These are phyloP conservation scores for Boletus subparvulus DNA, from an alignment of 768 basidiomycete species.

Conservation along the genomic window DNA sequence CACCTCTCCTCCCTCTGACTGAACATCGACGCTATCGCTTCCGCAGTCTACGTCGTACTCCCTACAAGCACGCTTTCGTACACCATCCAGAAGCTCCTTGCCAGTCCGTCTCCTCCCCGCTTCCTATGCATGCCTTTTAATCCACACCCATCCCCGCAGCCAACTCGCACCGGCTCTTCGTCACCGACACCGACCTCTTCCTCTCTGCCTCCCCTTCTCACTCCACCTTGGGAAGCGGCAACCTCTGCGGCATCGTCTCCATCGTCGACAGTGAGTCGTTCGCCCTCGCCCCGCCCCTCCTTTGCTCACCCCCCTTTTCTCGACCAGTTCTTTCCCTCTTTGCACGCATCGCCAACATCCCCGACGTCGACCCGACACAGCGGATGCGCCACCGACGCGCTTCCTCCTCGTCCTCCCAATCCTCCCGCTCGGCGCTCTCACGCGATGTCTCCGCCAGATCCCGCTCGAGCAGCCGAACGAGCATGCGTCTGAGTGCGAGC, in stretches of 20 bases:
- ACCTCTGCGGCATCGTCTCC: slow-evolving; percentile 74
- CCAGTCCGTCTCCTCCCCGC: slow-evolving; percentile 51
- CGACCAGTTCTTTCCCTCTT: slow-evolving; percentile 72
- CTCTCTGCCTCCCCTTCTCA: slow-evolving; percentile 50
- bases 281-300: neutral
- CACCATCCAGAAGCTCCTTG: slow-evolving; percentile 77
- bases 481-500: slow-evolving; percentile 34
- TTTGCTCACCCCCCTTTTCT: neutral
- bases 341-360: slow-evolving; percentile 69
- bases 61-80: slow-evolving; percentile 63
- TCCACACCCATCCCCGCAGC: slow-evolving; percentile 42
- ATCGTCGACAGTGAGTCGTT: slow-evolving; percentile 69
- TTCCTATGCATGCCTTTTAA: slow-evolving; percentile 1
- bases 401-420: slow-evolving; percentile 66
- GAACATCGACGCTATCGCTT: neutral
- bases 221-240: slow-evolving; percentile 37
- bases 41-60: slow-evolving; percentile 70
- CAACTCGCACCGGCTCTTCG: slow-evolving; percentile 76
- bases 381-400: slow-evolving; percentile 81
- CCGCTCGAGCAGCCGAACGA: slow-evolving; percentile 44
- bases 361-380: slow-evolving; percentile 71
- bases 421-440: slow-evolving; percentile 41
- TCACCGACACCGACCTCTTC: slow-evolving; percentile 57
- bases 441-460: slow-evolving; percentile 38
- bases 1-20: neutral